phyloP scores from a whole-genome alignment of 768 basidiomycete genomes.

The Nevesoporus exiguus region DNA sequence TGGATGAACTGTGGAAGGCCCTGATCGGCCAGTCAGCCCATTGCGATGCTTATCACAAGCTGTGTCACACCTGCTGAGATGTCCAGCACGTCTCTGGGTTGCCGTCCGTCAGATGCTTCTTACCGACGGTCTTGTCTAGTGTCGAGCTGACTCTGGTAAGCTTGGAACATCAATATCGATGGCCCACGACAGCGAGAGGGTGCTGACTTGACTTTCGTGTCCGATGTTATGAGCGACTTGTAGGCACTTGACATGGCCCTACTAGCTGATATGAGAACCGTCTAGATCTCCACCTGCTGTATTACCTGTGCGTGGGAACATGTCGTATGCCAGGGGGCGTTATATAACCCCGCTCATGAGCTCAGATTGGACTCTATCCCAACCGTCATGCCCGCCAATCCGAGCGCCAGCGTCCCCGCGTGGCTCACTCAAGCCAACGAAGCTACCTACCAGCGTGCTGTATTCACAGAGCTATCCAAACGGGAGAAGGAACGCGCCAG shows the following conservation, averaged over 20 bases:
- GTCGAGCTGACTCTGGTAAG: slow-evolving; percentile 72
- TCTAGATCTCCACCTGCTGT: background rate
- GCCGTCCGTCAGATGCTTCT: slow-evolving; percentile 65
- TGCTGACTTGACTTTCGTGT: slow-evolving; percentile 36
- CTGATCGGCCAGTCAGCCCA: slow-evolving; percentile 36
- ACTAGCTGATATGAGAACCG: no score
- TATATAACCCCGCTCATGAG: background rate
- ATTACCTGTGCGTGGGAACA: slow-evolving; percentile 18
- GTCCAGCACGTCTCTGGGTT: slow-evolving; percentile 84
- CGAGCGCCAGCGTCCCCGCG: slow-evolving; percentile 1
- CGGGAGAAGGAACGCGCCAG: slow-evolving; percentile 38
- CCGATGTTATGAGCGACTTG: slow-evolving; percentile 20
- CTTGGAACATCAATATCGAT: slow-evolving; percentile 4
- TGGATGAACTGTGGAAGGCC: slow-evolving; percentile 77
- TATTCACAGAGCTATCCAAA: slow-evolving; percentile 35
- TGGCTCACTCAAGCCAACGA: slow-evolving; percentile 20
- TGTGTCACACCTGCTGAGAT: slow-evolving; percentile 60
- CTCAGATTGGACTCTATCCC: background rate
- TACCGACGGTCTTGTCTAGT: slow-evolving; percentile 68
- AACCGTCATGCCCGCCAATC: slow-evolving; percentile 10
- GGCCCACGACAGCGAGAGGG: slow-evolving; percentile 30
- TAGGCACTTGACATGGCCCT: slow-evolving; percentile 20
- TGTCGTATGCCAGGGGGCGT: background rate
- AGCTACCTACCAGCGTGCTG: slow-evolving; percentile 16
- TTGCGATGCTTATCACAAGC: background rate